These are phyloP conservation scores for Alnus glutinosa DNA, from an alignment of 306 rosid species.

Conservation along the genomic window DNA sequence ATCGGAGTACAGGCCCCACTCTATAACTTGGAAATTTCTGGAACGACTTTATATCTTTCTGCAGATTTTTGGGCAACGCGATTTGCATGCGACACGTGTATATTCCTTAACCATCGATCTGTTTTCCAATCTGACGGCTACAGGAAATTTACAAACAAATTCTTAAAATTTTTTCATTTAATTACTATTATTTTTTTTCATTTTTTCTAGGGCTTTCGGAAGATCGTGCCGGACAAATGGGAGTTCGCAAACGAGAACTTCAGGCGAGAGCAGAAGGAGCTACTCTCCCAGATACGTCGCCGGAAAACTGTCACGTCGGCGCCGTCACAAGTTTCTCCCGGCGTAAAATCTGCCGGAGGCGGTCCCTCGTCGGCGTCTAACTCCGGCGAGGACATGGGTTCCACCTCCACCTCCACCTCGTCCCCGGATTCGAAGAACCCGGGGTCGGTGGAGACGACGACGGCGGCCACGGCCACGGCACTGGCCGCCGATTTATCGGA, in stretches of 20 bases:
- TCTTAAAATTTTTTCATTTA: not conserved
- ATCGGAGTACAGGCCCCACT: not conserved
- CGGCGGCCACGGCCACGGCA: conserved; percentile 20
- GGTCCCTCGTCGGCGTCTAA: conserved; percentile 41
- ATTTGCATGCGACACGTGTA: not conserved
- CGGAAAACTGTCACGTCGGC: conserved; percentile 47
- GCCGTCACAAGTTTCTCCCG: not conserved
- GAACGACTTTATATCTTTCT: not conserved
- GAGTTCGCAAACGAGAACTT: conserved; percentile 90
- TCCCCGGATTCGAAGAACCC: conserved; percentile 70
- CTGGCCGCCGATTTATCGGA: conserved; percentile 49
- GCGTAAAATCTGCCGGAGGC: conserved; percentile 29
- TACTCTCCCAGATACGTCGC: conserved; percentile 69
- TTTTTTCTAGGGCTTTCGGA: conserved; percentile 67
- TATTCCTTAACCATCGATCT: no score
- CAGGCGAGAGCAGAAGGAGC: conserved; percentile 63
- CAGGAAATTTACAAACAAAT: not conserved
- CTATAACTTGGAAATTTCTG: not conserved
- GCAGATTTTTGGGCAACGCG: not conserved
- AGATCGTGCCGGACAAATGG: conserved; percentile 92
- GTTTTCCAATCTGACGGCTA: not conserved
- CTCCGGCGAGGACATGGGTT: conserved; percentile 78
- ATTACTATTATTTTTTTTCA: not conserved
- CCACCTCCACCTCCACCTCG: conserved; percentile 79
- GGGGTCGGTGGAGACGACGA: conserved; percentile 59